Evolutionary conservation across 257 asterid species (phyloP).

Genomic region (Solanum bulbocastanum): DNA sequence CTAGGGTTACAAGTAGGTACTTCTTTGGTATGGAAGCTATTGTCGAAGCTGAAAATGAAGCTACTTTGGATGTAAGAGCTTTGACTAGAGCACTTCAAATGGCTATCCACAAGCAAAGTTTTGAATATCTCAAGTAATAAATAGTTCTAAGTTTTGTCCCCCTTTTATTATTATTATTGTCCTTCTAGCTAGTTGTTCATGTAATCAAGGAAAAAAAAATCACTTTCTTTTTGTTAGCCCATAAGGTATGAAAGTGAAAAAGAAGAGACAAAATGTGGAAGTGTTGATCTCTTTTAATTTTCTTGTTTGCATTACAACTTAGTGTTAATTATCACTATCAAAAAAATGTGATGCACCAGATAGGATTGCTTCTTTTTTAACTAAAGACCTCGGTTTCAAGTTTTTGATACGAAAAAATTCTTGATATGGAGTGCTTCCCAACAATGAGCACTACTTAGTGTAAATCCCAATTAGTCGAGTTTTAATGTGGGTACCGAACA

Average conservation of each 20-base stretch:
- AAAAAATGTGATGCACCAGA: neutral
- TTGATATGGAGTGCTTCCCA: neutral
- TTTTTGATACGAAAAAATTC: neutral
- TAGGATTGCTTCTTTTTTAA: neutral
- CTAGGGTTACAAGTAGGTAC: constrained; percentile 32
- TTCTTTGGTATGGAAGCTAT: constrained; percentile 63
- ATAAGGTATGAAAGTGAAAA: neutral
- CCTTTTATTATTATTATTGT: neutral
- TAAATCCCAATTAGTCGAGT: no score
- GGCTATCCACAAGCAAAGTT: constrained; percentile 21
- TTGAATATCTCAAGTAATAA: neutral
- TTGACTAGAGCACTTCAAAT: constrained; percentile 30
- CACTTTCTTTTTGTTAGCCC: neutral
- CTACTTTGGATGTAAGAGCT: constrained; percentile 14
- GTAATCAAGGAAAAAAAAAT: neutral
- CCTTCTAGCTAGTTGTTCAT: neutral
- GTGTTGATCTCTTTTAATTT: neutral
- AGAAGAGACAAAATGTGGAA: neutral
- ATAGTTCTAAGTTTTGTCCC: neutral
- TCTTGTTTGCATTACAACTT: neutral
- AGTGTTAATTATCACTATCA: neutral
- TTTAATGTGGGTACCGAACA: no score
- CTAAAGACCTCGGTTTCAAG: neutral
- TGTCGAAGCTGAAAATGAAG: constrained; percentile 26
- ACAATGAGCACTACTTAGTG: neutral